phyloP scores from a whole-genome alignment of 2,329 filamentous ascomycete genomes.

The Pezicula carpinea region DNA sequence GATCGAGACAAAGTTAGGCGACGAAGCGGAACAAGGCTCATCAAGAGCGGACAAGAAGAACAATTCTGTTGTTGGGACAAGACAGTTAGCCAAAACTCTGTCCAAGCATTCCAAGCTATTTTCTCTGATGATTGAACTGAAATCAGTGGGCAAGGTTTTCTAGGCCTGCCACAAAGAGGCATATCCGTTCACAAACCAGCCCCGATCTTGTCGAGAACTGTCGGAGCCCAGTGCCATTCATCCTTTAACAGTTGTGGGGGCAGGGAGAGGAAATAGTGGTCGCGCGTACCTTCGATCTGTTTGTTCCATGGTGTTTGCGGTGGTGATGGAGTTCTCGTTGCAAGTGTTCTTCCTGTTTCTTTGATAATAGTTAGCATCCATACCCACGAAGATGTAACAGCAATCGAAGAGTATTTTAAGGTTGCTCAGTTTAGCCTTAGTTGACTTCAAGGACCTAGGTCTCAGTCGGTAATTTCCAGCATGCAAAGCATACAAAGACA shows the following conservation, averaged over 20 bases:
- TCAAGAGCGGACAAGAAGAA: too few species aligned
- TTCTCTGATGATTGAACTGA: slow-evolving; percentile 12
- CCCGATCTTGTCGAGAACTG: slow-evolving; percentile 35
- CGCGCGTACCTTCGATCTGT: slow-evolving; percentile 1
- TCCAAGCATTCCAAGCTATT: too few species aligned
- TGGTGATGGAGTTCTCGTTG: not conserved
- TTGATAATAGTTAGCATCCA: slow-evolving; percentile 9
- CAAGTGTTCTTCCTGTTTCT: slow-evolving; percentile 12
- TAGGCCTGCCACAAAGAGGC: slow-evolving; percentile 96
- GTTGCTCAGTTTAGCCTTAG: slow-evolving; percentile 78
- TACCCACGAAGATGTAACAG: too few species aligned
- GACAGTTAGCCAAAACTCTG: slow-evolving; percentile 1
- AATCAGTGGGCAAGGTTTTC: slow-evolving; percentile 99
- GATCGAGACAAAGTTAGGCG: too few species aligned
- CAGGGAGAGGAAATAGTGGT: slow-evolving; percentile 1
- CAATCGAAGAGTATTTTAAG: slow-evolving; percentile 4
- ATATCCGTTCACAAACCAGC: slow-evolving; percentile 69
- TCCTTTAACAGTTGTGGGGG: slow-evolving; percentile 45
- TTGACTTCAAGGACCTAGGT: slow-evolving; percentile 68
- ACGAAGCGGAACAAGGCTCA: too few species aligned
- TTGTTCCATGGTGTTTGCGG: not conserved
- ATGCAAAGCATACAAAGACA: slow-evolving; percentile 33
- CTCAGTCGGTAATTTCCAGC: slow-evolving; percentile 98
- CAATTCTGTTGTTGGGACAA: not conserved
- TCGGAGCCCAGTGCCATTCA: slow-evolving; percentile 99